phyloP scores from a whole-genome alignment of 2,329 filamentous ascomycete genomes.

The Trichophyton equinum region DNA sequence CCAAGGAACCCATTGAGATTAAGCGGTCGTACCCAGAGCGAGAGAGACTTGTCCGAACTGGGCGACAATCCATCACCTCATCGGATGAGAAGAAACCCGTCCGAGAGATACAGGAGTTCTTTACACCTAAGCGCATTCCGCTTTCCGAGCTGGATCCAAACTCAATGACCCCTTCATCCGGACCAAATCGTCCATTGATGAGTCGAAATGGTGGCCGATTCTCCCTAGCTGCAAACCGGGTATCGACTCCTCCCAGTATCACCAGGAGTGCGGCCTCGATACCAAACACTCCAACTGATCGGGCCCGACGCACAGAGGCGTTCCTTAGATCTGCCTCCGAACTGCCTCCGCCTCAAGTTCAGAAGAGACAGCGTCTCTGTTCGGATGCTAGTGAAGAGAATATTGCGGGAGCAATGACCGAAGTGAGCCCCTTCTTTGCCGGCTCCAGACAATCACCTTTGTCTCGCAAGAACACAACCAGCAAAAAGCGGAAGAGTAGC shows the following conservation, averaged over 20 bases:
- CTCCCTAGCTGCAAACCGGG: conserved; percentile 44
- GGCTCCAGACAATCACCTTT: neutral
- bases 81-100: conserved; percentile 45
- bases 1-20: conserved; percentile 52
- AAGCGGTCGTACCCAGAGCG: conserved; percentile 24
- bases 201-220: conserved; percentile 35
- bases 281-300: conserved; percentile 27
- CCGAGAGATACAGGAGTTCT: conserved; percentile 52
- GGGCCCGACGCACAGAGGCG: conserved; percentile 30
- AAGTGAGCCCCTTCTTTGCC: conserved; percentile 40
- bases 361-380: conserved; percentile 41
- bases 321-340: conserved; percentile 28
- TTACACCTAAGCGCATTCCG: conserved; percentile 50
- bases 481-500: conserved; percentile 32
- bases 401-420: conserved; percentile 19
- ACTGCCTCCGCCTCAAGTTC: conserved; percentile 34
- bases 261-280: conserved; percentile 24
- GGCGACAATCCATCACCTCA: conserved; percentile 31
- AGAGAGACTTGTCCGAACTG: conserved; percentile 24
- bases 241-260: conserved; percentile 27
- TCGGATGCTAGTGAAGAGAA: conserved; percentile 32
- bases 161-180: conserved; percentile 53
- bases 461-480: conserved; percentile 18
- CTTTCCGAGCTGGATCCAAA: conserved; percentile 57
- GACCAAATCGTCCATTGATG: conserved; percentile 46